A percentile compares a stretch with the other conserved stretches of the same genome.
Evolutionary conservation across 1,284 basidiomycete species (phyloP).

Genomic region (Inonotus hispidus): DNA sequence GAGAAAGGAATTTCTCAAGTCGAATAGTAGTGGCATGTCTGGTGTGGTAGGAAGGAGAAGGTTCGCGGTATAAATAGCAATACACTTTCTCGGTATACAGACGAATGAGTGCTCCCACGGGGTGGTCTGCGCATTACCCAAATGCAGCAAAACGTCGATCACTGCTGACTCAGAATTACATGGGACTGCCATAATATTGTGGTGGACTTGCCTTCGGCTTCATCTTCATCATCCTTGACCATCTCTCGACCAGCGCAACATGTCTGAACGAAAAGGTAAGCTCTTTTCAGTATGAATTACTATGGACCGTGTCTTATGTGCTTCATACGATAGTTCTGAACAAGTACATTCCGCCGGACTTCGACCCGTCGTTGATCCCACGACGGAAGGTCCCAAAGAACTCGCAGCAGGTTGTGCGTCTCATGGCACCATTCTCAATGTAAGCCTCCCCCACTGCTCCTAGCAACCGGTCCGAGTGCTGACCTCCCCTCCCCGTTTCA

Average conservation of each 20-base stretch:
- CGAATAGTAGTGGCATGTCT: too few species aligned
- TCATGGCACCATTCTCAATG: slow-evolving; percentile 99
- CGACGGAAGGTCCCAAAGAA: slow-evolving; percentile 86
- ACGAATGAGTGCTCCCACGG: too few species aligned
- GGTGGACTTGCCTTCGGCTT: too few species aligned
- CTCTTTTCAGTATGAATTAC: not conserved
- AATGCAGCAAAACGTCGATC: too few species aligned
- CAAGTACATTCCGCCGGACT: slow-evolving; percentile 93
- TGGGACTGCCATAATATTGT: too few species aligned
- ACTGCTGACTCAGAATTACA: too few species aligned
- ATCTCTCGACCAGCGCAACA: slow-evolving; percentile 33
- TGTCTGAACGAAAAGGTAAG: slow-evolving; percentile 86
- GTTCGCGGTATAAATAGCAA: too few species aligned
- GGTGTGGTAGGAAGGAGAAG: too few species aligned
- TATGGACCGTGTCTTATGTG: slow-evolving; percentile 7
- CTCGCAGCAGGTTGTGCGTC: slow-evolving; percentile 91
- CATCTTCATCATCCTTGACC: not conserved
- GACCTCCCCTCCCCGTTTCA: not conserved
- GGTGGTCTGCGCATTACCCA: too few species aligned
- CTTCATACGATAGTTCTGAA: slow-evolving; percentile 59
- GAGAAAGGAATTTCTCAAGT: too few species aligned
- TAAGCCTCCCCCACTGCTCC: slow-evolving; percentile 29
- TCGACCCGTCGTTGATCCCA: slow-evolving; percentile 95
- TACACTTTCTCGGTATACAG: too few species aligned
- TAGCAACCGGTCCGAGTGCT: slow-evolving; percentile 18